A percentile compares a stretch with the other conserved stretches of the same genome.
Evolutionary conservation across 345 rosid species (phyloP).

Genomic region (Alliaria petiolata): DNA sequence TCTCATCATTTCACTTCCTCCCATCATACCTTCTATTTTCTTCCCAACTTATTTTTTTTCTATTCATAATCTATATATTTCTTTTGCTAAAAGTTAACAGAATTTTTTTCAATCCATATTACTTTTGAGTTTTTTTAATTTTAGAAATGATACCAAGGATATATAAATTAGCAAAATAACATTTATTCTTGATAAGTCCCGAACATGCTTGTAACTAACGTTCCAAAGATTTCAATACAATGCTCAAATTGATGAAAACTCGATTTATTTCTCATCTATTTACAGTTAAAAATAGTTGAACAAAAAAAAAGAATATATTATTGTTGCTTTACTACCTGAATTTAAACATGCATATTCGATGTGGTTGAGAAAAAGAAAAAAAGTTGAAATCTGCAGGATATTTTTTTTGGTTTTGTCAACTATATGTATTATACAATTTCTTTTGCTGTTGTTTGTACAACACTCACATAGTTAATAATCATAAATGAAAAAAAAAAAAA

Average conservation of each 20-base stretch:
- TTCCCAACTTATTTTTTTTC: not conserved
- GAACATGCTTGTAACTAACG: not conserved
- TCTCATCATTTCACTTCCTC: slow-evolving; percentile 18
- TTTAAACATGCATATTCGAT: not conserved
- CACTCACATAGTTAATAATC: not conserved
- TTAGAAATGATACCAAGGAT: not conserved
- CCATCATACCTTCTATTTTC: slow-evolving; percentile 11
- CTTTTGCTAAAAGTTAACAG: not conserved
- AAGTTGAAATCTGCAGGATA: too few relatives aligned
- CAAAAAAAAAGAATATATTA: too few relatives aligned
- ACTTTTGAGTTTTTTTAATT: not conserved
- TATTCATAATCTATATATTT: not conserved
- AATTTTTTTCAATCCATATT: not conserved
- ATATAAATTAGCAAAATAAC: not conserved
- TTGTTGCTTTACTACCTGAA: not conserved
- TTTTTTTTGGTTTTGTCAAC: too few relatives aligned
- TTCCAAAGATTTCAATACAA: not conserved
- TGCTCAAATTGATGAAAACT: too few relatives aligned
- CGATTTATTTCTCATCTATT: not conserved
- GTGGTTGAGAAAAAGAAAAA: too few relatives aligned
- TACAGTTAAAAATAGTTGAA: not conserved
- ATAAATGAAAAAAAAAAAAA: not conserved
- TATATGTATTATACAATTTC: too few relatives aligned
- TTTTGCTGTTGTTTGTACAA: not conserved
- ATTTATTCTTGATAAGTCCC: not conserved